Conservation (phyloP, 2,329 filamentous ascomycete genomes). For the Exophiala spinifera region DNA sequence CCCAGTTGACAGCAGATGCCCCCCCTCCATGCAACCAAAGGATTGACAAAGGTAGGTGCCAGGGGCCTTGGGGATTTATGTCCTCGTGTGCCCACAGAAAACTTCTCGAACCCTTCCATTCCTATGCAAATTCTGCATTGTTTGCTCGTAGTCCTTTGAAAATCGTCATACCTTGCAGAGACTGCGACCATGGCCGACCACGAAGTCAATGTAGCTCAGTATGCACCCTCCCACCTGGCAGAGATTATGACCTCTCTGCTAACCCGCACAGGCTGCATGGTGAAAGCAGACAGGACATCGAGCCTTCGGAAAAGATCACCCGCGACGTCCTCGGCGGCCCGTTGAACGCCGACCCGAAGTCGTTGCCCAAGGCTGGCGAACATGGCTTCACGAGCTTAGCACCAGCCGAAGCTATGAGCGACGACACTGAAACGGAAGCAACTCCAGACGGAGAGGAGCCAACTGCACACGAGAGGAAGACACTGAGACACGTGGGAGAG, state of each 20-base stretch:
- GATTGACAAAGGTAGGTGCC: no score
- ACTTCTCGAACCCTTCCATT: no score
- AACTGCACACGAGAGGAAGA: slow-evolving; percentile 5
- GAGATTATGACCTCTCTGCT: neutral
- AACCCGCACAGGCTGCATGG: slow-evolving; percentile 5
- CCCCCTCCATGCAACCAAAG: no score
- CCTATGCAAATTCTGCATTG: neutral
- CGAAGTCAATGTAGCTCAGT: slow-evolving; percentile 11
- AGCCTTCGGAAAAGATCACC: neutral
- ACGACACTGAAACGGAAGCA: slow-evolving; percentile 2
- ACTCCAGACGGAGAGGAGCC: slow-evolving; percentile 11
- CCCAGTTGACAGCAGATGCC: no score
- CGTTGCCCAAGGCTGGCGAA: slow-evolving; percentile 43
- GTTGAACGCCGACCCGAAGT: slow-evolving; percentile 2
- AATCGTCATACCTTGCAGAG: neutral
- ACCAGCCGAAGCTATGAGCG: slow-evolving; percentile 37
- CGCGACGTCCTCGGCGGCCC: slow-evolving; percentile 5
- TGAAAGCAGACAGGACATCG: slow-evolving; percentile 1
- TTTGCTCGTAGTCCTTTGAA: neutral
- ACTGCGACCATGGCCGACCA: slow-evolving; percentile 6
- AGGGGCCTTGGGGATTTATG: no score
- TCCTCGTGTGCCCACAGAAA: no score
- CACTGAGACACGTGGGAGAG: slow-evolving; percentile 13
- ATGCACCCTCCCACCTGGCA: neutral
- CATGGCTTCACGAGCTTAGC: slow-evolving; percentile 55